Evolutionary conservation across 345 rosid species (phyloP).

Genomic region (Cardamine chenopodiifolia): DNA sequence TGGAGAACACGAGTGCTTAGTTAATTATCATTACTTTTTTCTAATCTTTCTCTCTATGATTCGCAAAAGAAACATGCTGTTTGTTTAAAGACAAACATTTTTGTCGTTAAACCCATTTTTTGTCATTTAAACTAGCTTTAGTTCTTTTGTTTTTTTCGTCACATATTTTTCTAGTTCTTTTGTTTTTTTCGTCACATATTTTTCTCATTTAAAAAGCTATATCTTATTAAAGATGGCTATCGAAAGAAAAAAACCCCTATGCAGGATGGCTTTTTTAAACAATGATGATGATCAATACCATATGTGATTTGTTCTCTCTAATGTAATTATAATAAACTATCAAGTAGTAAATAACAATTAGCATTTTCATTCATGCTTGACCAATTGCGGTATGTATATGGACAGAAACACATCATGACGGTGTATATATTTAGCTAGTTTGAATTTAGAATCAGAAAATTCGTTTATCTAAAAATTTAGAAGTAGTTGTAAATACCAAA

Average conservation of each 20-base stretch:
- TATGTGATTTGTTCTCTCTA: conserved; percentile 24
- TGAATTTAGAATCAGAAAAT: not conserved
- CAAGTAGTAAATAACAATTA: conserved; percentile 10
- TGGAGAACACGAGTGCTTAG: conserved; percentile 42
- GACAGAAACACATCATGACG: not conserved
- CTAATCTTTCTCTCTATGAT: conserved; percentile 26
- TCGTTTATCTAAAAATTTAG: not conserved
- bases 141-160: not conserved
- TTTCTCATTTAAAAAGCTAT: not conserved
- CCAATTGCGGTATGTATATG: not conserved
- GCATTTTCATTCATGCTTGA: conserved; percentile 4
- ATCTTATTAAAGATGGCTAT: conserved; percentile 21
- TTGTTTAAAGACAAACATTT: conserved; percentile 41
- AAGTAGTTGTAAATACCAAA: not conserved
- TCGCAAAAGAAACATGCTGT: conserved; percentile 35
- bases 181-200: not conserved
- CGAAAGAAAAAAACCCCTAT: not conserved
- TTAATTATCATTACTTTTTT: conserved; percentile 23
- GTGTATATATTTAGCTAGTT: not conserved
- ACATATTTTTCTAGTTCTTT: not conserved
- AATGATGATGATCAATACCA: conserved; percentile 30
- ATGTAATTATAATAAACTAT: not conserved
- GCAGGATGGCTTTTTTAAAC: conserved; percentile 5
- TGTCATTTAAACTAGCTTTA: conserved; percentile 22
- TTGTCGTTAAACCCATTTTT: conserved; percentile 27